Conservation (phyloP, 108 stramenopile genomes). For the Schizochytrium sp. region DNA sequence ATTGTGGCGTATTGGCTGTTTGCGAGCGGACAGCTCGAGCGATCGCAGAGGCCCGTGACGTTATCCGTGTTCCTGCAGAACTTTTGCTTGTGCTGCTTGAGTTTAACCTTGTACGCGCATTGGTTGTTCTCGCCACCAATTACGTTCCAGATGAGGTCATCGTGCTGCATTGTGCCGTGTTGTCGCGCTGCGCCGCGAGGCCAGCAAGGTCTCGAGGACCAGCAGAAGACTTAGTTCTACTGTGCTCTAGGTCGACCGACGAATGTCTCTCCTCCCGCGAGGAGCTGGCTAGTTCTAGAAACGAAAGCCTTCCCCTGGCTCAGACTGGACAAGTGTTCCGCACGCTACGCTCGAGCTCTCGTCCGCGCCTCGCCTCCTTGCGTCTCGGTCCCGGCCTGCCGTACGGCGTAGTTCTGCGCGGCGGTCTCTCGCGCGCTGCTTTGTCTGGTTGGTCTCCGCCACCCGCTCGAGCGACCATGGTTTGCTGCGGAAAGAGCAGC, state of each 20-base stretch:
- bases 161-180: constrained; percentile 67
- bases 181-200: not conserved
- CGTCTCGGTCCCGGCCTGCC: too few species aligned
- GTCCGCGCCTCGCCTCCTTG: too few species aligned
- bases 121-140: constrained; percentile 76
- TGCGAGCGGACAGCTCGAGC: constrained; percentile 84
- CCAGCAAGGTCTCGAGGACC: not conserved
- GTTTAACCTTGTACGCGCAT: constrained; percentile 84
- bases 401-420: too few species aligned
- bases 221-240: not conserved
- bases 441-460: too few species aligned
- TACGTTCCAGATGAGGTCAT: constrained; percentile 96
- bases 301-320: too few species aligned
- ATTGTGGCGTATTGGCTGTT: constrained; percentile 94
- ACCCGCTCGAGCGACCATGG: too few species aligned
- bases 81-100: constrained; percentile 24
- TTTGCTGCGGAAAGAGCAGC: too few species aligned
- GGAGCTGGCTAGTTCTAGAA: too few species aligned
- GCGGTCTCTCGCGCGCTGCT: too few species aligned
- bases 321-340: too few species aligned
- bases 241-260: not conserved
- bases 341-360: too few species aligned
- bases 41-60: constrained; percentile 91
- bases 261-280: too few species aligned
- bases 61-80: constrained; percentile 95